A percentile compares a stretch with the other conserved stretches of the same genome.
These are phyloP conservation scores for Hortaea sp. DNA, from an alignment of 2,329 filamentous ascomycete species.

Conservation along the genomic window DNA sequence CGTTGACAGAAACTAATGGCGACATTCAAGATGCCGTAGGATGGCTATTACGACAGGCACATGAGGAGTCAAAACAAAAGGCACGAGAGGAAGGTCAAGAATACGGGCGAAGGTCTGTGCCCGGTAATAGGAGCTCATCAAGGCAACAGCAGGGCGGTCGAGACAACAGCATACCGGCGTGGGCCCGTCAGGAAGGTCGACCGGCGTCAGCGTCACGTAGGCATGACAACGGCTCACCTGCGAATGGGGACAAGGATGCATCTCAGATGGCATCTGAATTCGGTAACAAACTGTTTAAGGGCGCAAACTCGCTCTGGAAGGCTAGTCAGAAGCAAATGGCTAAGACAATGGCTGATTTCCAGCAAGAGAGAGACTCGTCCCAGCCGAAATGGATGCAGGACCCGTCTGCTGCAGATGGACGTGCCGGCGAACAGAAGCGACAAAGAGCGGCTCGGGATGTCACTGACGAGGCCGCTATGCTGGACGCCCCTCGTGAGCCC, in stretches of 20 bases:
- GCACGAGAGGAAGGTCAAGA: conserved; percentile 28
- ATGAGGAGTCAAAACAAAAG: conserved; percentile 70
- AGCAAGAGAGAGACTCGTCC: conserved; percentile 60
- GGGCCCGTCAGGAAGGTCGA: conserved; percentile 51
- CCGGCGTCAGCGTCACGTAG: conserved; percentile 38
- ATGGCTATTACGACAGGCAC: conserved; percentile 84
- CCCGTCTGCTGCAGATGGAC: conserved; percentile 28
- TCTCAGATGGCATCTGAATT: conserved; percentile 73
- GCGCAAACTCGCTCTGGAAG: conserved; percentile 92
- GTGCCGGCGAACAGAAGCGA: conserved; percentile 16
- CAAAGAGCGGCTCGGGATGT: conserved; percentile 22
- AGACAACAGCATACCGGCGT: conserved; percentile 41
- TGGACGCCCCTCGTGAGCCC: conserved; percentile 50
- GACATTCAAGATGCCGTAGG: conserved; percentile 82
- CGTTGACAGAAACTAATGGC: conserved; percentile 68
- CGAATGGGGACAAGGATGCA: conserved; percentile 57
- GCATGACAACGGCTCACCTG: conserved; percentile 46
- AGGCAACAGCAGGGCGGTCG: conserved; percentile 24
- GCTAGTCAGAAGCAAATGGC: conserved; percentile 86
- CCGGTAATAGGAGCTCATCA: conserved; percentile 12
- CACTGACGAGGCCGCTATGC: conserved; percentile 58
- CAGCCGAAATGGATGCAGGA: conserved; percentile 96
- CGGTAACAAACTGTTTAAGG: conserved; percentile 78
- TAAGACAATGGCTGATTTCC: conserved; percentile 81
- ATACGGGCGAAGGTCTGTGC: conserved; percentile 10